These are phyloP conservation scores for Vigna hirtella DNA, from an alignment of 306 rosid species.

Conservation along the genomic window DNA sequence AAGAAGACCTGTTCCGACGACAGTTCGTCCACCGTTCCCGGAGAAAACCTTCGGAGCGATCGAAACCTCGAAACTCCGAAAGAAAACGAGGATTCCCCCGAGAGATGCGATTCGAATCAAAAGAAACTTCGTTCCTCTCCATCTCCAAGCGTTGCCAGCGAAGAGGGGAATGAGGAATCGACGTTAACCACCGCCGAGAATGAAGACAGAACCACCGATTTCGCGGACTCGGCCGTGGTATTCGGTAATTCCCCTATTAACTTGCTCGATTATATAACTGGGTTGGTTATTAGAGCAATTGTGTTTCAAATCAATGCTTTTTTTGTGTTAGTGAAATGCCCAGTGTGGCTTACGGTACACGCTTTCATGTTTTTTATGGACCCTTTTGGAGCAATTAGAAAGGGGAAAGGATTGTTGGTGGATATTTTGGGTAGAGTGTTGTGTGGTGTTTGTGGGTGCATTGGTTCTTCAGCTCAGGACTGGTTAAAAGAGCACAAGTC, in stretches of 20 bases:
- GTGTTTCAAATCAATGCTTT: conserved; percentile 65
- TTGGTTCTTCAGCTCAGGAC: conserved; percentile 47
- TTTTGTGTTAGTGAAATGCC: conserved; percentile 56
- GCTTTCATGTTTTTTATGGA: conserved; percentile 55
- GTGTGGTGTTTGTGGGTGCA: conserved; percentile 37
- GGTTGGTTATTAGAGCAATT: conserved; percentile 67
- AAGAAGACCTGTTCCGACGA: conserved; percentile 30
- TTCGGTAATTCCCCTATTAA: conserved; percentile 48
- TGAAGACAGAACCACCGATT: conserved; percentile 38
- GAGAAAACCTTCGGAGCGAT: conserved; percentile 29
- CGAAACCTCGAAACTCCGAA: conserved; percentile 33
- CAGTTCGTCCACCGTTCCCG: conserved; percentile 15
- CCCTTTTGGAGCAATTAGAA: conserved; percentile 62
- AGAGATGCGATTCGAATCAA: conserved; percentile 36
- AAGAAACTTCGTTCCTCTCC: conserved; percentile 23
- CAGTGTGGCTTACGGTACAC: conserved; percentile 54
- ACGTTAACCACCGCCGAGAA: conserved; percentile 56
- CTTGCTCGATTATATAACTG: conserved; percentile 57
- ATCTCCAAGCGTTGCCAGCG: conserved; percentile 41
- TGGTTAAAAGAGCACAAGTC: conserved; percentile 58
- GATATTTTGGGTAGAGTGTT: conserved; percentile 38
- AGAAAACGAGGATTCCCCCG: conserved; percentile 44
- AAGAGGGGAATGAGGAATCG: conserved; percentile 57
- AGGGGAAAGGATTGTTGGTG: conserved; percentile 43
- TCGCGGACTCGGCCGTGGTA: conserved; percentile 47